These are phyloP conservation scores for Rhodotorula taiwanensis DNA, from an alignment of 768 basidiomycete species.

Conservation along the genomic window DNA sequence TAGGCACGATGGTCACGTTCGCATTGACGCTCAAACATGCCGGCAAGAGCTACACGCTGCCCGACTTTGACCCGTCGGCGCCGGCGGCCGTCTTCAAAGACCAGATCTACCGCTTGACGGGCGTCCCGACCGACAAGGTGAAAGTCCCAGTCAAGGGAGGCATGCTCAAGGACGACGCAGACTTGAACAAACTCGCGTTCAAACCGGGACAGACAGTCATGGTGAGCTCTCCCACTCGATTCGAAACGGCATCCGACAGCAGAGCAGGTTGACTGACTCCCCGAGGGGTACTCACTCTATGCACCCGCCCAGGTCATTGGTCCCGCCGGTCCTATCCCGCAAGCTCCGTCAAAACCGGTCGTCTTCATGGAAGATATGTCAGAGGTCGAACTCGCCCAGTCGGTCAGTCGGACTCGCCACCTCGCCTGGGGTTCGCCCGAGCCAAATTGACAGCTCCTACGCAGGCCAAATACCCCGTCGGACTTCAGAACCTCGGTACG, in stretches of 20 bases:
- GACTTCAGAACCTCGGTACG: constrained; percentile 56
- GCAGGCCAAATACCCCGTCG: constrained; percentile 72
- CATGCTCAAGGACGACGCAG: constrained; percentile 63
- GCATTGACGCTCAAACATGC: constrained; percentile 79
- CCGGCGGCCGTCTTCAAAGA: constrained; percentile 73
- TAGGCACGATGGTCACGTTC: constrained; percentile 24
- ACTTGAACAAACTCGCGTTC: constrained; percentile 73
- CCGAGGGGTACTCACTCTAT: no score
- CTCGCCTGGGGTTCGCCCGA: no score
- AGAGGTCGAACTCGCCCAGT: constrained; percentile 69
- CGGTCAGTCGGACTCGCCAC: constrained; percentile 50
- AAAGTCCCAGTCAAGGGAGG: constrained; percentile 90
- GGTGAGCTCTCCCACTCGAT: constrained; percentile 45
- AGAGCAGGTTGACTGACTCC: no score
- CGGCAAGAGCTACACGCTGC: constrained; percentile 65
- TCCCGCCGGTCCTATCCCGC: constrained; percentile 82
- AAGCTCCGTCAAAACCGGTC: constrained; percentile 68
- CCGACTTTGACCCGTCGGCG: constrained; percentile 61
- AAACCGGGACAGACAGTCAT: constrained; percentile 84
- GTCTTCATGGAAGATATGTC: constrained; percentile 92
- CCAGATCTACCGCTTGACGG: constrained; percentile 68
- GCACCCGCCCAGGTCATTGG: constrained; percentile 58
- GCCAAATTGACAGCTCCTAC: background rate
- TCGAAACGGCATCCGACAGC: no score
- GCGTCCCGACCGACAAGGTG: constrained; percentile 84